A percentile compares a stretch with the other conserved stretches of the same genome.
phyloP scores from a whole-genome alignment of 2,329 filamentous ascomycete species.

The Ophiostoma sp. region DNA sequence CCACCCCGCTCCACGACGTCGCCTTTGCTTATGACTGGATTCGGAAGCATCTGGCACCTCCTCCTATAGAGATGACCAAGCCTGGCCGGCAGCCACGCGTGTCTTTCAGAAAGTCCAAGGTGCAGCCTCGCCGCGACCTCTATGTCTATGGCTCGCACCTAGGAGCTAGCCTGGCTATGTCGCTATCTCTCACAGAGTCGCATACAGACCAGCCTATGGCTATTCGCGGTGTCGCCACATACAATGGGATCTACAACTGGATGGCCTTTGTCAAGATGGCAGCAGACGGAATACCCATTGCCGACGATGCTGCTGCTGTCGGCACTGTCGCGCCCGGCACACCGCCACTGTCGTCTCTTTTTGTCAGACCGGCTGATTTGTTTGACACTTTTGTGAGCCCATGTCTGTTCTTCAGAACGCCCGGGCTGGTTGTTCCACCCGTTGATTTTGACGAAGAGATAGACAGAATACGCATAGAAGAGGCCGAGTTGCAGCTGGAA shows the following conservation, averaged over 20 bases:
- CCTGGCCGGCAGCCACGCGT: neutral
- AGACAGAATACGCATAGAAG: slow-evolving; percentile 13
- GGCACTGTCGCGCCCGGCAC: slow-evolving; percentile 32
- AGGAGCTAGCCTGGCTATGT: slow-evolving; percentile 52
- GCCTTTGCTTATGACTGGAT: slow-evolving; percentile 52
- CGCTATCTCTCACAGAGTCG: slow-evolving; percentile 54
- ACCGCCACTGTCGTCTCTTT: slow-evolving; percentile 36
- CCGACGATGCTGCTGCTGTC: slow-evolving; percentile 35
- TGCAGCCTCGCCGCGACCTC: slow-evolving; percentile 36
- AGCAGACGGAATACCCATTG: neutral
- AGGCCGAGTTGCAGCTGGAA: neutral
- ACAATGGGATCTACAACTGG: slow-evolving; percentile 62
- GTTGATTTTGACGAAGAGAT: slow-evolving; percentile 29
- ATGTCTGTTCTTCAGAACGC: slow-evolving; percentile 52
- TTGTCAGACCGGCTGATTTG: slow-evolving; percentile 43
- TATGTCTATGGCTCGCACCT: slow-evolving; percentile 55
- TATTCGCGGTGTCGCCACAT: slow-evolving; percentile 50
- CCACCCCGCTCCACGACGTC: slow-evolving; percentile 53
- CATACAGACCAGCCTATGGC: slow-evolving; percentile 40
- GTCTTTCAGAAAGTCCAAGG: neutral
- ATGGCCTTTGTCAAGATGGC: slow-evolving; percentile 44
- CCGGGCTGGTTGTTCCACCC: slow-evolving; percentile 44
- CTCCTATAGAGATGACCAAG: slow-evolving; percentile 17
- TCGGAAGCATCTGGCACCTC: slow-evolving; percentile 40
- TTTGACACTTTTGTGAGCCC: slow-evolving; percentile 59